These are phyloP conservation scores for Aquilaria agallochum DNA, from an alignment of 441 rosid genomes.

Conservation along the genomic window DNA sequence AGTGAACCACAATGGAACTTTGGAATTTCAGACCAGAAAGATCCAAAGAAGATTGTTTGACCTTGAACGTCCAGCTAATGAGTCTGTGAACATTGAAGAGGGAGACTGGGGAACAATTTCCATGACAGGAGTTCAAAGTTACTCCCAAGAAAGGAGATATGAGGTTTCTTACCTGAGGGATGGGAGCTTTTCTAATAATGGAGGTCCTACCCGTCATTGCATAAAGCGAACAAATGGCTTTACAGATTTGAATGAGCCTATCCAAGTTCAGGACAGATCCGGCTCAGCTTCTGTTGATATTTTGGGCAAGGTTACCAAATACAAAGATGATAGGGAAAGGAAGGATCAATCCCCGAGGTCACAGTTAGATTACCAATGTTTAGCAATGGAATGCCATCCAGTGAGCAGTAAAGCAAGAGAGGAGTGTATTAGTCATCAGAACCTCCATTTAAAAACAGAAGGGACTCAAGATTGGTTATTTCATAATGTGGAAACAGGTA, in stretches of 20 bases:
- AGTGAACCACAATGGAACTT: constrained; percentile 14
- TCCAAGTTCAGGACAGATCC: constrained; percentile 25
- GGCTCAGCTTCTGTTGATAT: constrained; percentile 20
- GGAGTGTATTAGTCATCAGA: constrained; percentile 13
- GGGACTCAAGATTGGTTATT: constrained; percentile 15
- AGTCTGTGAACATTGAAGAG: constrained; percentile 26
- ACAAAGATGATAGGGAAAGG: constrained; percentile 20
- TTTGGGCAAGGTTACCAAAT: constrained; percentile 17
- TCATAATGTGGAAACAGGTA: constrained; percentile 20
- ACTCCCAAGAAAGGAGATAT: constrained; percentile 13
- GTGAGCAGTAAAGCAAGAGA: constrained; percentile 18
- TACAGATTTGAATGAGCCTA: constrained; percentile 32
- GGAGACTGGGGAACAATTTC: constrained; percentile 24
- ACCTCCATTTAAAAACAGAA: constrained; percentile 20
- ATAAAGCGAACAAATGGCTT: constrained; percentile 12
- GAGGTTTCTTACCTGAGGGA: constrained; percentile 8
- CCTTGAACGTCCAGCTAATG: constrained; percentile 39
- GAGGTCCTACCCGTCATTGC: constrained; percentile 18
- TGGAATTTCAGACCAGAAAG: constrained; percentile 24
- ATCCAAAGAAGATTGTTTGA: constrained; percentile 31
- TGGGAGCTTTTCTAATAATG: constrained; percentile 19
- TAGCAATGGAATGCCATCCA: constrained; percentile 21
- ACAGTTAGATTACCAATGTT: constrained; percentile 15
- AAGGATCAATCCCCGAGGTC: constrained; percentile 20
- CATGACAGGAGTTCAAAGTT: constrained; percentile 16